Evolutionary conservation across 2,329 filamentous ascomycete species (phyloP).

Genomic region (Aureobasidium sp.): DNA sequence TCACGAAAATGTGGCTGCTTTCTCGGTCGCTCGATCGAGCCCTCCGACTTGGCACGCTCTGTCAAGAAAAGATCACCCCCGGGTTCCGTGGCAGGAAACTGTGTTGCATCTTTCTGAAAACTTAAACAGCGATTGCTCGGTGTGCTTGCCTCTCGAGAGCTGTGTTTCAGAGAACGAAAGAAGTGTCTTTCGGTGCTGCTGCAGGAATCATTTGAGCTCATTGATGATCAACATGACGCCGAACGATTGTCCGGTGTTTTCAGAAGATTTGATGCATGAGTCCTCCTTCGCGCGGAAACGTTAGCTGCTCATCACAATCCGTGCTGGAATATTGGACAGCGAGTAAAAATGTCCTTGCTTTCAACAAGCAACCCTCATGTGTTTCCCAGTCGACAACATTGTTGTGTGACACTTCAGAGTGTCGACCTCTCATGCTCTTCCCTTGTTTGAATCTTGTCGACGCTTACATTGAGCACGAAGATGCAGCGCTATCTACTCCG

Average conservation of each 20-base stretch:
- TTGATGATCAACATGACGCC: background rate
- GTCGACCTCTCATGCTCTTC: background rate
- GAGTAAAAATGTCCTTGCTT: background rate
- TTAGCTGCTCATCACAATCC: constrained; percentile 11
- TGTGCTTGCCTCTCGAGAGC: background rate
- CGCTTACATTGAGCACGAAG: background rate
- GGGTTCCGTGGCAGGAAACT: constrained; percentile 2
- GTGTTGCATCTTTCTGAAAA: constrained; percentile 1
- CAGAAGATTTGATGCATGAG: constrained; percentile 10
- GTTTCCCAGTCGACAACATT: background rate
- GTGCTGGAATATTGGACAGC: background rate
- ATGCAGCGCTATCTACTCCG: background rate
- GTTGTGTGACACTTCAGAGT: background rate
- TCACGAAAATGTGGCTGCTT: constrained; percentile 8
- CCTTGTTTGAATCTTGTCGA: background rate
- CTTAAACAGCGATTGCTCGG: background rate
- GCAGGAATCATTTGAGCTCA: background rate
- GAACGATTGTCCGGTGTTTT: constrained; percentile 3
- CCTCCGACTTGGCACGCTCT: constrained; percentile 7
- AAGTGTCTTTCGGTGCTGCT: background rate
- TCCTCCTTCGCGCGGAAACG: constrained; percentile 4
- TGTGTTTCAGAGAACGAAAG: background rate
- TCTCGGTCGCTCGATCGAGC: background rate
- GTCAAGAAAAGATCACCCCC: background rate
- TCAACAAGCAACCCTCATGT: background rate